Evolutionary conservation across 2,329 filamentous ascomycete genomes (phyloP).

Genomic region (Monosporascus sp.): DNA sequence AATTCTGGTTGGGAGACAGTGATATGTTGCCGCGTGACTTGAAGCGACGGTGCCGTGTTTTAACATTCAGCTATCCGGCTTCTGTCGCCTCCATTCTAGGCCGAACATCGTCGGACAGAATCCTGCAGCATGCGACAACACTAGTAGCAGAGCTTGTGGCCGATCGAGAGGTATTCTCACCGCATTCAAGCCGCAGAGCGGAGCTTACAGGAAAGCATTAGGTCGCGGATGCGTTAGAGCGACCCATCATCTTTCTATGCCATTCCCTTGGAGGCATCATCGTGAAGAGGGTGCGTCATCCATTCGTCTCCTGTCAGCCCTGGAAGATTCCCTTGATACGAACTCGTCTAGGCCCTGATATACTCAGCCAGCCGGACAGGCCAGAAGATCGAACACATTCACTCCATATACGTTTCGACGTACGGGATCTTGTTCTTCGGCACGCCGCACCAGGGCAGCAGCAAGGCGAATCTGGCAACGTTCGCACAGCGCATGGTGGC

Average conservation of each 20-base stretch:
- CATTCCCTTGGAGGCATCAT: conserved; percentile 7
- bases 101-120: conserved; percentile 3
- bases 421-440: conserved; percentile 9
- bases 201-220: not conserved
- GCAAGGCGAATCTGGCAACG: conserved; percentile 1
- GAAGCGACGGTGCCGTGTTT: conserved; percentile 1
- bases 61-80: conserved; percentile 8
- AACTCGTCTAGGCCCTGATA: conserved; percentile 1
- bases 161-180: conserved; percentile 5
- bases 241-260: conserved; percentile 6
- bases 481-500: conserved; percentile 5
- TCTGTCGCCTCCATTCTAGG: conserved; percentile 3
- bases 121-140: conserved; percentile 4
- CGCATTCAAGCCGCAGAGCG: too few relatives aligned
- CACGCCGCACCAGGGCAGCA: conserved; percentile 7
- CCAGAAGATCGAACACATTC: conserved; percentile 5
- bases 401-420: conserved; percentile 5
- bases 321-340: not conserved
- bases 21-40: conserved; percentile 8
- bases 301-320: not conserved
- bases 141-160: conserved; percentile 6
- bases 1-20: conserved; percentile 5
- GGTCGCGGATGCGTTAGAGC: conserved; percentile 1
- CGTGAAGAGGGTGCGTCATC: conserved; percentile 4
- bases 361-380: conserved; percentile 5